Evolutionary conservation across 768 basidiomycete genomes (phyloP).

Genomic region (Thelephora aurantiotincta): DNA sequence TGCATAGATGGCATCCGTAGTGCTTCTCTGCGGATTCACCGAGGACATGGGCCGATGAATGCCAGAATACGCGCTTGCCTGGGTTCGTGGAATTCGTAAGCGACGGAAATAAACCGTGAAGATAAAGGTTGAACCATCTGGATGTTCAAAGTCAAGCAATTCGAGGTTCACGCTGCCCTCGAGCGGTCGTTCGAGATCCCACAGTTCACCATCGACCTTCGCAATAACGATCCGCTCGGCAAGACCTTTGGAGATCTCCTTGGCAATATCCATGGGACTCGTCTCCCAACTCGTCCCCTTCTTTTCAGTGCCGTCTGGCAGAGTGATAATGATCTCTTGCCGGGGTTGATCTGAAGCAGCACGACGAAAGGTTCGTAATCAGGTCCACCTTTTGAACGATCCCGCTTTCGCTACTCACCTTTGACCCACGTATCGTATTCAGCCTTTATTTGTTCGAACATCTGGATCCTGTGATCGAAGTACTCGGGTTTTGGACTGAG

Average conservation of each 20-base stretch:
- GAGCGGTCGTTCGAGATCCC: conserved; percentile 94
- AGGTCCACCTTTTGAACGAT: background rate
- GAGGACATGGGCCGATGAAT: conserved; percentile 95
- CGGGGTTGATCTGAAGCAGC: conserved; percentile 52
- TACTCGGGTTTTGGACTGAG: conserved; percentile 73
- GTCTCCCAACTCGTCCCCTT: conserved; percentile 91
- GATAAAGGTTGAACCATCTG: conserved; percentile 45
- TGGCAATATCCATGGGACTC: conserved; percentile 81
- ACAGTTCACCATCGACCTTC: conserved; percentile 80
- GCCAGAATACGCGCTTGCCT: conserved; percentile 99
- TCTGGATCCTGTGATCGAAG: conserved; percentile 79
- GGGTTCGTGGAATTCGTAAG: background rate
- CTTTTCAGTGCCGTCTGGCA: conserved; percentile 77
- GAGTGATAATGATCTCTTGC: conserved; percentile 67
- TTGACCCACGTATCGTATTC: conserved; percentile 74
- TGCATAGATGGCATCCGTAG: conserved; percentile 93
- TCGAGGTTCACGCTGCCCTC: conserved; percentile 72
- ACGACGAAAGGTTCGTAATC: background rate
- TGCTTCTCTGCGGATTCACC: conserved; percentile 94
- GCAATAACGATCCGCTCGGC: conserved; percentile 87
- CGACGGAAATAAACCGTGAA: background rate
- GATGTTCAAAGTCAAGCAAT: conserved; percentile 84
- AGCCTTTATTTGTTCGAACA: conserved; percentile 77
- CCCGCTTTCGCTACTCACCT: conserved; percentile 34
- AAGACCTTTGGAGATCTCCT: conserved; percentile 73